phyloP scores from a whole-genome alignment of 495 filamentous ascomycete species.

The Penicillium lagena region DNA sequence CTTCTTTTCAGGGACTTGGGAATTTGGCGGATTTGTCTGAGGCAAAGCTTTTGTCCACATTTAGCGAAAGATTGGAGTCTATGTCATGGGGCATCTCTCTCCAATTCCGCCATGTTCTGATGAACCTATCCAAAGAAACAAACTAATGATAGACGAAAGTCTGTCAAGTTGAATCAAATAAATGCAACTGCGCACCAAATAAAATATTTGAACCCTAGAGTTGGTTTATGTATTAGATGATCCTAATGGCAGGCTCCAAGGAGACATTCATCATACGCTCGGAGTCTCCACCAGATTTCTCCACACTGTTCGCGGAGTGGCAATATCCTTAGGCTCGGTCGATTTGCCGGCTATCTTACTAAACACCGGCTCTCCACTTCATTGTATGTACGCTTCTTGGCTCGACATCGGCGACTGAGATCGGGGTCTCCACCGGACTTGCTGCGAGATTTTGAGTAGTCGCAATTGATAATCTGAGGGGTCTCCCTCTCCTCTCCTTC shows the following conservation, averaged over 20 bases:
- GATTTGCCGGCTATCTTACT: neutral
- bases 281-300: neutral
- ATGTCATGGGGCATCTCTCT: conserved; percentile 1
- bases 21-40: neutral
- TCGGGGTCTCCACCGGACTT: neutral
- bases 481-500: neutral
- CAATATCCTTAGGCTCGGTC: neutral
- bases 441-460: neutral
- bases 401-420: neutral
- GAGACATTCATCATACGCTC: neutral
- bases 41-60: conserved; percentile 1
- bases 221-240: neutral
- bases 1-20: conserved; percentile 1
- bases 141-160: neutral
- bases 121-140: conserved; percentile 1
- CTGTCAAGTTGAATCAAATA: neutral
- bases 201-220: neutral
- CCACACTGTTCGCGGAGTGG: neutral
- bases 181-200: neutral
- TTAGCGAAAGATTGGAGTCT: conserved; percentile 3
- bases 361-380: neutral
- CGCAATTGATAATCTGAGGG: neutral
- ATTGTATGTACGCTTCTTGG: neutral
- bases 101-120: conserved; percentile 1
- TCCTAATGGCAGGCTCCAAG: neutral